Base-by-base conservation (phyloP, 805 yeast genomes). In the Metschnikowia continentalis region DNA sequence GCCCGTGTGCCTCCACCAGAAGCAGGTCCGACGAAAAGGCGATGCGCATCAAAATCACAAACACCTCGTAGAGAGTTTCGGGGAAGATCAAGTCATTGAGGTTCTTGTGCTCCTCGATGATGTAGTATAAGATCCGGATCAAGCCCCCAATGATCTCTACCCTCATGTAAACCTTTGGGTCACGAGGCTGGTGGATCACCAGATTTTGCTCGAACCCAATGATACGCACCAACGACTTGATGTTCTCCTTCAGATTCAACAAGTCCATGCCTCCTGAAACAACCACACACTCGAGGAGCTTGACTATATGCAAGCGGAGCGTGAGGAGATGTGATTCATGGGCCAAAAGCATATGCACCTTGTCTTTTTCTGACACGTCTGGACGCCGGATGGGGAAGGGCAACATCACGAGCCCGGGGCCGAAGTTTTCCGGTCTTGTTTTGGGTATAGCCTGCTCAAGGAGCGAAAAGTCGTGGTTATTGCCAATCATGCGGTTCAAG, bases 401-500 rank as follows among this genome's bases (percentile, higher is more conserved):
- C 35, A 48, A 33, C 11, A 54, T 36, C 6, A 54, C 52, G 10
- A 49, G 48, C 15, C 52, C 33, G 15, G 46, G 40, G 32, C 52
- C 40, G 6, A 47, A 17, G 22, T 42, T 13, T 10, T 50, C 53
- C 26, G 7, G 39, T 2, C 53, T 52, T 7, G 42, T 22, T 20
- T 32, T 42, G 1, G 82, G 79, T 4, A 80, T 66, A 3, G 79
- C 61, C 30, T 68, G 62, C 19, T 75, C 76, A 33, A 83, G 58
- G 17, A 78, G 68, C 11, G 53, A 54, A 30, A 72, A 66, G 57
- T 77, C 80, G 1, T 54, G 49, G 52, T 79, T 80, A 55, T 79
- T 78, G 0, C 88, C 88, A 32, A 80, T 48, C 3, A 72, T 54
- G 51, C 84, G 61, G 60, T 80, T 83, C 43, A 84, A 64, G 0